Conservation (phyloP, 805 yeast species). For the Nakazawaea holstii region DNA sequence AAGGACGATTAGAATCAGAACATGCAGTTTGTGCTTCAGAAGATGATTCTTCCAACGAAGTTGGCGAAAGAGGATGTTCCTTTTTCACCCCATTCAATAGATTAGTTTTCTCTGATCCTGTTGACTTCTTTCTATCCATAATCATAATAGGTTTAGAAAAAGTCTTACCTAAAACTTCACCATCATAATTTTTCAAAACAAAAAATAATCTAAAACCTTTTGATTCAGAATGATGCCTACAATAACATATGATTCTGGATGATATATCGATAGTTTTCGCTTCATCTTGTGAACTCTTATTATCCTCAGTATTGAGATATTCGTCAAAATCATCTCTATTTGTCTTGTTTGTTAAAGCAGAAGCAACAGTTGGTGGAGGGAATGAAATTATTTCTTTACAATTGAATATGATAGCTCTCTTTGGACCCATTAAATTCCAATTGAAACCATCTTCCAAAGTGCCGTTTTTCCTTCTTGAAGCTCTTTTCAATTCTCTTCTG, state of each 20-base stretch:
- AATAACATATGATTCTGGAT: conserved; percentile 88
- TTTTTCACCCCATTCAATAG: conserved; percentile 7
- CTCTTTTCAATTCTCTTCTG: conserved; percentile 89
- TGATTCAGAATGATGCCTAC: conserved; percentile 91
- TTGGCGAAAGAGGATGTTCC: conserved; percentile 47
- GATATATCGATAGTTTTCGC: conserved; percentile 39
- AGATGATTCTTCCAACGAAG: conserved; percentile 56
- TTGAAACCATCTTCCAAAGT: conserved; percentile 65
- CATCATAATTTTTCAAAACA: conserved; percentile 55
- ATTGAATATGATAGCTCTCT: conserved; percentile 85
- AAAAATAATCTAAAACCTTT: conserved; percentile 75
- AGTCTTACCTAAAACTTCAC: conserved; percentile 65
- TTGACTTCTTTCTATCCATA: conserved; percentile 85
- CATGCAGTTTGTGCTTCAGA: conserved; percentile 38
- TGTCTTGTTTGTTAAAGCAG: background rate
- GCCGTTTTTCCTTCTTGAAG: conserved; percentile 85
- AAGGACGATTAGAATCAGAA: conserved; percentile 27
- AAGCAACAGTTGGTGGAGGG: conserved; percentile 45
- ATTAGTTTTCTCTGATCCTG: conserved; percentile 15
- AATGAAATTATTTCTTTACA: conserved; percentile 81
- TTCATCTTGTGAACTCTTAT: conserved; percentile 23
- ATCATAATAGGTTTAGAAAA: conserved; percentile 76
- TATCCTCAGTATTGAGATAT: conserved; percentile 18
- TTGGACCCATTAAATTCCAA: conserved; percentile 70
- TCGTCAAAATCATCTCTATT: conserved; percentile 4